These are phyloP conservation scores for Scalesia atractyloides DNA, from an alignment of 129 eudicot species.

Conservation along the genomic window DNA sequence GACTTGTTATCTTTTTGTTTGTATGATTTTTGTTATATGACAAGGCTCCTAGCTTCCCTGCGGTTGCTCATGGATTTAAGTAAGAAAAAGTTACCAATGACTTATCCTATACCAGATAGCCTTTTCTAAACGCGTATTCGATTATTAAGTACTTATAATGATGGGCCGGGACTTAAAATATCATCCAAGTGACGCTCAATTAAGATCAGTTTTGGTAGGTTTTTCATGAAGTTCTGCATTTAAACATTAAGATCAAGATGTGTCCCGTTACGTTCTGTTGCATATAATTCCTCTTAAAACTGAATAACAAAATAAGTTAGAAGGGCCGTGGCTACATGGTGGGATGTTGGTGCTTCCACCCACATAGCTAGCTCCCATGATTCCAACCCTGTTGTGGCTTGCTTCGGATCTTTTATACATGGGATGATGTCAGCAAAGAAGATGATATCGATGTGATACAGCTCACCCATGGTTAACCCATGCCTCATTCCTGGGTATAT, in stretches of 20 bases:
- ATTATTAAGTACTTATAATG: background rate
- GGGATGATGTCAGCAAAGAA: conserved; percentile 67
- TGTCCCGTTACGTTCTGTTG: conserved; percentile 11
- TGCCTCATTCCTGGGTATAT: conserved; percentile 98
- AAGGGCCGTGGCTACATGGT: conserved; percentile 44
- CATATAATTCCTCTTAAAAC: conserved; percentile 8
- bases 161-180: too few relatives aligned
- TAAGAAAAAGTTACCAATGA: too few relatives aligned
- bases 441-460: conserved; percentile 66
- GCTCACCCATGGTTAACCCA: conserved; percentile 80
- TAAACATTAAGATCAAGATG: background rate
- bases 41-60: too few relatives aligned
- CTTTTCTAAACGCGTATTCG: too few relatives aligned
- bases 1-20: too few relatives aligned
- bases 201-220: background rate
- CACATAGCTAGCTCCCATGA: conserved; percentile 56
- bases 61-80: too few relatives aligned
- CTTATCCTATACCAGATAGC: too few relatives aligned
- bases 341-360: conserved; percentile 71
- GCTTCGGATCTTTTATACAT: conserved; percentile 9
- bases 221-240: background rate
- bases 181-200: background rate
- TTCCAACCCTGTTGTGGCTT: conserved; percentile 30
- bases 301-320: background rate
- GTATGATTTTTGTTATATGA: too few relatives aligned